Evolutionary conservation across 768 basidiomycete genomes (phyloP).

Genomic region (Boletus vermiculosoides): DNA sequence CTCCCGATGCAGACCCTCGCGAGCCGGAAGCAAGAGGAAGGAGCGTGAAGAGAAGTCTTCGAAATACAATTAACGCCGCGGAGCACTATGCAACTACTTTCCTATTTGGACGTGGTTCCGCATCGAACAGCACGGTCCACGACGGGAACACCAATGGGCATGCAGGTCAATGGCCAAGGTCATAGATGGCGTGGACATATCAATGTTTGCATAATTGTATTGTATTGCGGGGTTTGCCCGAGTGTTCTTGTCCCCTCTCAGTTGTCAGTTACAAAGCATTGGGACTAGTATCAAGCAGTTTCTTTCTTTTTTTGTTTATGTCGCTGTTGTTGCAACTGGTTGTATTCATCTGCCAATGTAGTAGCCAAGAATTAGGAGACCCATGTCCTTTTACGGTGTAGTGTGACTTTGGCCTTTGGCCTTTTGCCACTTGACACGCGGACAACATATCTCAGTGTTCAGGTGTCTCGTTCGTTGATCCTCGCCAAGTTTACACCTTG

Average conservation of each 20-base stretch:
- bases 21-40: slow-evolving; percentile 50
- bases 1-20: slow-evolving; percentile 28
- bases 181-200: slow-evolving; percentile 14
- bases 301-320: slow-evolving; percentile 9
- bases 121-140: slow-evolving; percentile 23
- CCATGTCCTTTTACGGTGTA: slow-evolving; percentile 15
- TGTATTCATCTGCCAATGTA: slow-evolving; percentile 27
- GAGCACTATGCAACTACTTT: slow-evolving; percentile 65
- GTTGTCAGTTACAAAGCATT: slow-evolving; percentile 5
- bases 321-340: slow-evolving; percentile 25
- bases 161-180: slow-evolving; percentile 25
- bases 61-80: slow-evolving; percentile 67
- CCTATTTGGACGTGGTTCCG: slow-evolving; percentile 55
- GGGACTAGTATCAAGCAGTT: slow-evolving; percentile 13
- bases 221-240: slow-evolving; percentile 1
- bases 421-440: not conserved
- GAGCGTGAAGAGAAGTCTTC: slow-evolving; percentile 62
- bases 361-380: not conserved
- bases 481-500: not conserved
- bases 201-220: slow-evolving; percentile 11
- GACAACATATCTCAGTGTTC: not conserved
- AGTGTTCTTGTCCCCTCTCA: slow-evolving; percentile 6
- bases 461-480: not conserved
- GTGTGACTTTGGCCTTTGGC: not conserved
- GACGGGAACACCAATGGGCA: slow-evolving; percentile 25